These are phyloP conservation scores for Dujonia santamariae DNA, from an alignment of 1,139 yeast species.

Conservation along the genomic window DNA sequence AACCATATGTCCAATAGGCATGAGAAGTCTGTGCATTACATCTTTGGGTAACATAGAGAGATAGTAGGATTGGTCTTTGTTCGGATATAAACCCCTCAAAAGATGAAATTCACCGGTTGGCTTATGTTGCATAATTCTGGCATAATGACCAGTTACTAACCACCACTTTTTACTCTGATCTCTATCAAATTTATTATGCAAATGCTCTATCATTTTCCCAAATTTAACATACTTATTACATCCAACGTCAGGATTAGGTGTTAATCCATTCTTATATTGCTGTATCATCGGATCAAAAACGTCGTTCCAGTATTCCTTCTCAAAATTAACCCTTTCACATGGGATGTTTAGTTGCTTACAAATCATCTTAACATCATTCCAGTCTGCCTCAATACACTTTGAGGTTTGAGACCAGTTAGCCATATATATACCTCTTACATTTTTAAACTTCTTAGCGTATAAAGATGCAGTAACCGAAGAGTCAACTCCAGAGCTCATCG, in stretches of 20 bases:
- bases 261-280: conserved; percentile 64
- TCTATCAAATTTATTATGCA: conserved; percentile 34
- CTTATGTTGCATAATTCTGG: conserved; percentile 49
- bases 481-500: conserved; percentile 98
- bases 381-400: conserved; percentile 79
- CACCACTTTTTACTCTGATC: conserved; percentile 49
- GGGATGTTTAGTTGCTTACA: conserved; percentile 61
- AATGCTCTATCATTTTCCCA: conserved; percentile 65
- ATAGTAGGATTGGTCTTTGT: conserved; percentile 90
- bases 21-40: conserved; percentile 49
- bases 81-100: conserved; percentile 54
- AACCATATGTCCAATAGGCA: conserved; percentile 77
- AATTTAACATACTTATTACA: conserved; percentile 86
- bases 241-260: conserved; percentile 94
- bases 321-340: conserved; percentile 78
- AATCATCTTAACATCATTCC: conserved; percentile 77
- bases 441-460: conserved; percentile 47
- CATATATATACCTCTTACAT: conserved; percentile 84
- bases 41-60: conserved; percentile 60
- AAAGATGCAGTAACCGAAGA: conserved; percentile 87
- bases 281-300: conserved; percentile 92
- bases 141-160: conserved; percentile 94
- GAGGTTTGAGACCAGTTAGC: conserved; percentile 81
- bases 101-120: conserved; percentile 40
- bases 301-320: conserved; percentile 85